Conservation (phyloP, 257 asterid genomes). For the Echites panduratus region DNA sequence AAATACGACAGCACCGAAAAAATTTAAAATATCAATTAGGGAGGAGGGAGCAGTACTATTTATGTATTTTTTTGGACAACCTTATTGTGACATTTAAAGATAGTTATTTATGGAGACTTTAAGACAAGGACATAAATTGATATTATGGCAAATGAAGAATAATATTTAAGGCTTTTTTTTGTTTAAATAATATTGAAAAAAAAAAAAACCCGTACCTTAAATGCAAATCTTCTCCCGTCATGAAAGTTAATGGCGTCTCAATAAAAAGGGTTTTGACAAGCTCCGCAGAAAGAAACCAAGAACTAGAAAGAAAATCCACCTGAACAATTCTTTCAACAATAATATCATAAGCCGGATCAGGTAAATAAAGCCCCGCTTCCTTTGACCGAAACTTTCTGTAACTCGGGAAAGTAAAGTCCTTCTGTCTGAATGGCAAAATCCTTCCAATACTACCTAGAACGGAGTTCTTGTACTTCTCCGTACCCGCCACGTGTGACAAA, state of each 20-base stretch:
- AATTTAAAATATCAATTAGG: too few species aligned
- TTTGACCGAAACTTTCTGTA: conserved; percentile 80
- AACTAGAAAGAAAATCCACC: conserved; percentile 92
- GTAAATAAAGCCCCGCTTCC: conserved; percentile 91
- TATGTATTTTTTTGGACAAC: not conserved
- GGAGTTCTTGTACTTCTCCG: conserved; percentile 76
- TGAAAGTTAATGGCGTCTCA: conserved; percentile 83
- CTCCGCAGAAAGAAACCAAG: conserved; percentile 92
- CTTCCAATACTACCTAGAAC: conserved; percentile 91
- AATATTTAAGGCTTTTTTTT: too few species aligned
- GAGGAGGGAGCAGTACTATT: not conserved
- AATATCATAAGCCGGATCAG: conserved; percentile 94
- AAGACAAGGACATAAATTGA: not conserved
- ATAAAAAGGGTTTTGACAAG: conserved; percentile 75
- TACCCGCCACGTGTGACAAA: conserved; percentile 79
- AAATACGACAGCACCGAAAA: too few species aligned
- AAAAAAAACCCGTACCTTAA: conserved; percentile 46
- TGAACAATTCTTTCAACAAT: conserved; percentile 61
- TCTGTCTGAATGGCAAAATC: conserved; percentile 80
- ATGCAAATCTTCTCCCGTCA: conserved; percentile 92
- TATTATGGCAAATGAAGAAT: not conserved
- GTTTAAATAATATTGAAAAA: too few species aligned
- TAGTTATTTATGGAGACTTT: not conserved
- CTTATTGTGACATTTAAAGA: too few species aligned
- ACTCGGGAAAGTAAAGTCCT: conserved; percentile 78